Evolutionary conservation across 2,329 filamentous ascomycete species (phyloP).

Genomic region (Fusarium sp.): DNA sequence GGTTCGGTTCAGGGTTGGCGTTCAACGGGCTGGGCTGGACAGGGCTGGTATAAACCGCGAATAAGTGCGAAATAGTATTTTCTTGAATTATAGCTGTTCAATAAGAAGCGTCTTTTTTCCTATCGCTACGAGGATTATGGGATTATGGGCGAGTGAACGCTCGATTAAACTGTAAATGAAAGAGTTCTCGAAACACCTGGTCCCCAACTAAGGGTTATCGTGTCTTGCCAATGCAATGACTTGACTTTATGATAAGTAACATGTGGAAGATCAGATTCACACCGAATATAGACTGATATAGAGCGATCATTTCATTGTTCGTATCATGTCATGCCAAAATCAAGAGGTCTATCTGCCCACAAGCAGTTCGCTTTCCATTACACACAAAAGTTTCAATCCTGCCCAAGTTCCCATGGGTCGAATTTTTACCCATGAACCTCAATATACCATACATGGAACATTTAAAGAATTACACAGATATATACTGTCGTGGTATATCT

Average conservation of each 20-base stretch:
- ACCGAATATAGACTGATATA: neutral
- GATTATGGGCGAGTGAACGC: neutral
- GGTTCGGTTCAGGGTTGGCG: conserved; percentile 45
- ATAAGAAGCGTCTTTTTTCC: conserved; percentile 36
- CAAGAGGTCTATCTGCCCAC: conserved; percentile 30
- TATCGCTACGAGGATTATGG: neutral
- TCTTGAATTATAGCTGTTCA: conserved; percentile 41
- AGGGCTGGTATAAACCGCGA: conserved; percentile 37
- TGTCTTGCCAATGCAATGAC: neutral
- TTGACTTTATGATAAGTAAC: neutral
- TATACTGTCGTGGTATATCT: conserved; percentile 4
- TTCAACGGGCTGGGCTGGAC: conserved; percentile 30
- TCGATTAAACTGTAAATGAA: neutral
- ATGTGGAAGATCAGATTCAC: neutral
- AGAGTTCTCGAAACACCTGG: no score
- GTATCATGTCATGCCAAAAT: conserved; percentile 35
- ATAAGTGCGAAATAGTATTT: conserved; percentile 33
- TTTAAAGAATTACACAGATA: conserved; percentile 20
- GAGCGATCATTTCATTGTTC: conserved; percentile 37
- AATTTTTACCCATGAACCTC: conserved; percentile 4
- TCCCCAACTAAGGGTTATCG: no score
- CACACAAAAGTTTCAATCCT: conserved; percentile 16
- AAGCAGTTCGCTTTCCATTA: conserved; percentile 23
- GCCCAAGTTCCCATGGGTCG: neutral
- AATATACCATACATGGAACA: conserved; percentile 13